These are phyloP conservation scores for Scytalidium sp. DNA, from an alignment of 2,329 filamentous ascomycete species.

Conservation along the genomic window DNA sequence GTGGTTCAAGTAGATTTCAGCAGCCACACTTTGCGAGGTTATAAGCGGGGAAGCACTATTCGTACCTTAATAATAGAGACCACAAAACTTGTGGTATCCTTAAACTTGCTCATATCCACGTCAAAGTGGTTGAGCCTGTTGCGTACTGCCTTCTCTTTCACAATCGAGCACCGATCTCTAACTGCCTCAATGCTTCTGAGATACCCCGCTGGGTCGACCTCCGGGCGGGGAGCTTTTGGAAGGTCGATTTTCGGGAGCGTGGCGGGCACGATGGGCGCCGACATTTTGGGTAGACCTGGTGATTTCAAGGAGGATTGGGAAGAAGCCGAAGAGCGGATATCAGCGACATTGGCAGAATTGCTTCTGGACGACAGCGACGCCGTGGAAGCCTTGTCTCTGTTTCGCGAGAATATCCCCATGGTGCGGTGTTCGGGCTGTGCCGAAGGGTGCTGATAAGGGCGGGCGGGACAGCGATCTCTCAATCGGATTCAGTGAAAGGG, in stretches of 20 bases:
- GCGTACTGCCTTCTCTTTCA: slow-evolving; percentile 63
- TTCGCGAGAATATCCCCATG: slow-evolving; percentile 28
- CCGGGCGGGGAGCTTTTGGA: slow-evolving; percentile 81
- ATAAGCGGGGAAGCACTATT: slow-evolving; percentile 7
- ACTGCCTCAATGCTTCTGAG: slow-evolving; percentile 87
- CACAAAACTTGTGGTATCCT: slow-evolving; percentile 65
- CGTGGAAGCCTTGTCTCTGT: slow-evolving; percentile 22
- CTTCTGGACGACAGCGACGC: slow-evolving; percentile 17
- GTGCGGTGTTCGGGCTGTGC: slow-evolving; percentile 1
- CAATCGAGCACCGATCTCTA: slow-evolving; percentile 63
- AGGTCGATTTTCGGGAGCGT: slow-evolving; percentile 74
- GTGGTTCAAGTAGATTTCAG: slow-evolving; percentile 12
- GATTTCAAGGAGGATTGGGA: slow-evolving; percentile 26
- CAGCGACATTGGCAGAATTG: slow-evolving; percentile 20
- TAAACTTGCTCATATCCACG: slow-evolving; percentile 67
- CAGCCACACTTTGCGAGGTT: not conserved
- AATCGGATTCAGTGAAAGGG: not conserved
- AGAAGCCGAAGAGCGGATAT: slow-evolving; percentile 18
- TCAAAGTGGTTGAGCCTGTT: slow-evolving; percentile 69
- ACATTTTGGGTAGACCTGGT: slow-evolving; percentile 26
- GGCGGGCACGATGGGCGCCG: slow-evolving; percentile 19
- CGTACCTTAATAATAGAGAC: slow-evolving; percentile 72
- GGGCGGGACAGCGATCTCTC: not conserved
- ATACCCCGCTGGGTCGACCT: slow-evolving; percentile 84
- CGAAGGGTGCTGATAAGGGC: not conserved